Evolutionary conservation across 192 early-diverging fungal species (phyloP).

Genomic region (Backusella sp.): DNA sequence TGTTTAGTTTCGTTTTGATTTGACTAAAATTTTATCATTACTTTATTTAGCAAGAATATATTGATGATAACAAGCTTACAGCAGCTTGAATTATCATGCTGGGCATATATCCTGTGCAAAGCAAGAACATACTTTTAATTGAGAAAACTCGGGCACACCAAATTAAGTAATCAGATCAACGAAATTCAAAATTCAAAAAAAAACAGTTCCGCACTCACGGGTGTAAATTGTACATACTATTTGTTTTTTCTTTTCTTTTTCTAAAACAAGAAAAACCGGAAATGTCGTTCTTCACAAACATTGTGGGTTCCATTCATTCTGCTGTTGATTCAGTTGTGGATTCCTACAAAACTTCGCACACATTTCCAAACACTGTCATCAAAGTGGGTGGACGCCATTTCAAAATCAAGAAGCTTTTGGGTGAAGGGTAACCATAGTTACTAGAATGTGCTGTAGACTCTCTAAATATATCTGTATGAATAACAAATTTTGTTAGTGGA

Average conservation of each 20-base stretch:
- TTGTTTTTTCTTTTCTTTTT: background rate
- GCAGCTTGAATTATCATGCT: no score
- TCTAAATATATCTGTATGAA: background rate
- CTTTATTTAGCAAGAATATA: background rate
- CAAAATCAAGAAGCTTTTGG: slow-evolving; percentile 54
- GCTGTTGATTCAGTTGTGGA: slow-evolving; percentile 17
- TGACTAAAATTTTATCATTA: background rate
- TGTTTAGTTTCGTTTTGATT: background rate
- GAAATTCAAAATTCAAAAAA: no score
- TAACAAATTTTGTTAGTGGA: slow-evolving; percentile 40
- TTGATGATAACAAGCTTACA: no score
- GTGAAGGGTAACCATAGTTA: slow-evolving; percentile 52
- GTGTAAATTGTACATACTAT: no score
- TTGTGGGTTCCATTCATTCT: slow-evolving; percentile 6
- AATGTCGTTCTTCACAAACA: slow-evolving; percentile 11
- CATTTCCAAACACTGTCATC: slow-evolving; percentile 42
- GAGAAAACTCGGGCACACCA: background rate
- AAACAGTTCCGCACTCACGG: no score
- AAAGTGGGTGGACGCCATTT: slow-evolving; percentile 51
- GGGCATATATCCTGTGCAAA: no score
- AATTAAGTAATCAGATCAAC: background rate
- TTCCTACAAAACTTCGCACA: background rate
- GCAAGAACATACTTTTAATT: no score
- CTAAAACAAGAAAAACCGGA: background rate
- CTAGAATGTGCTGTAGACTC: background rate